These are phyloP conservation scores for Rosa rugosa DNA, from an alignment of 306 rosid genomes.

Conservation along the genomic window DNA sequence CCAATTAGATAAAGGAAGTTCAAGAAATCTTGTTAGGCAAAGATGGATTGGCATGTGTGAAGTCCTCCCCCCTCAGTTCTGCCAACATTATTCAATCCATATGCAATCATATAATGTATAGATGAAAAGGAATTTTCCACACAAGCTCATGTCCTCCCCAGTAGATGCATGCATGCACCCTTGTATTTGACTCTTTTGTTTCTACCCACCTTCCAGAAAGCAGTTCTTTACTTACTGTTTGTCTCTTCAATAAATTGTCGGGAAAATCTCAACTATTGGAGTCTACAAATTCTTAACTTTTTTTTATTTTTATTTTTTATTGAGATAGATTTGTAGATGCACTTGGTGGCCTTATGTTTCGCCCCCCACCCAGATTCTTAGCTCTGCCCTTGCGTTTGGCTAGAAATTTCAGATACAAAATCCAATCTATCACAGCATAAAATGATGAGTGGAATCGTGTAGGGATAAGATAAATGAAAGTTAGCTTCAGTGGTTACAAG, in stretches of 20 bases:
- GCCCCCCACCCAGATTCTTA: not conserved
- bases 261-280: not conserved
- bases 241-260: not conserved
- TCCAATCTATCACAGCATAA: not conserved
- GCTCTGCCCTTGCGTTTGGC: not conserved
- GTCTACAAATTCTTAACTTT: not conserved
- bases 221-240: not conserved
- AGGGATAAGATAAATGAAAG: not conserved
- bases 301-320: not conserved
- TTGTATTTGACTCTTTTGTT: not conserved
- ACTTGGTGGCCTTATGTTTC: not conserved
- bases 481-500: not conserved
- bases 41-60: not conserved
- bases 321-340: not conserved
- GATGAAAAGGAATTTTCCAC: not conserved
- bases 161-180: not conserved
- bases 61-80: not conserved
- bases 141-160: not conserved
- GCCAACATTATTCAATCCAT: not conserved
- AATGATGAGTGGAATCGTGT: not conserved
- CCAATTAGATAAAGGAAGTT: not conserved
- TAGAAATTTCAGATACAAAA: not conserved
- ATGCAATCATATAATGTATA: not conserved
- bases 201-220: not conserved
- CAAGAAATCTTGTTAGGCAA: not conserved